Percentiles rank a stretch among this genome's conserved stretches.
Conservation (phyloP, 345 rosid species). For the Rhizophora mangle region DNA sequence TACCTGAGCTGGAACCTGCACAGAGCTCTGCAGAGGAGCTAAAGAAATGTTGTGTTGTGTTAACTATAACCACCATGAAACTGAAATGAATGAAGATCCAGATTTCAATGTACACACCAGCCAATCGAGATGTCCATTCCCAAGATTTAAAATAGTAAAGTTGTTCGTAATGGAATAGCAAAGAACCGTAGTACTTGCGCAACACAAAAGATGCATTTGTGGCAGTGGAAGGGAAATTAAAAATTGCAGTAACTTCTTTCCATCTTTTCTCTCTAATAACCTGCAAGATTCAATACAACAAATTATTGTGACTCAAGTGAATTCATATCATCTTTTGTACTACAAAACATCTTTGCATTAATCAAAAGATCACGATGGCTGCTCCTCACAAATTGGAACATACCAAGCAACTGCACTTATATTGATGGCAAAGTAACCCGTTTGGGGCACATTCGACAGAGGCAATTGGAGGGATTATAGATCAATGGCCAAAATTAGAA, state of each 20-base stretch:
- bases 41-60: constrained; percentile 16
- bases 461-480: too few species aligned
- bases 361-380: background rate
- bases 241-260: constrained; percentile 96
- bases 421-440: too few species aligned
- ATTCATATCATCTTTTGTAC: too few species aligned
- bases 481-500: too few species aligned
- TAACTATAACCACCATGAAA: background rate
- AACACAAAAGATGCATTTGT: constrained; percentile 92
- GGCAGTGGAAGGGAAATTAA: constrained; percentile 95
- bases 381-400: too few species aligned
- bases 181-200: constrained; percentile 82
- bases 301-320: too few species aligned
- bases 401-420: too few species aligned
- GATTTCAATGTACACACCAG: constrained; percentile 41
- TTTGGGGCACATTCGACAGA: too few species aligned
- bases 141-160: constrained; percentile 61
- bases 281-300: constrained; percentile 29
- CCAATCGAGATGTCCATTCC: constrained; percentile 43
- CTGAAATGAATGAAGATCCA: constrained; percentile 1
- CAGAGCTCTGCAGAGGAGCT: constrained; percentile 51
- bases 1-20: constrained; percentile 41
- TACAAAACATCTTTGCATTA: too few species aligned
- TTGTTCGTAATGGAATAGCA: constrained; percentile 79
- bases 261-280: constrained; percentile 77